phyloP scores from a whole-genome alignment of 768 basidiomycete species.

The Rhodotorula kratochvilovae region DNA sequence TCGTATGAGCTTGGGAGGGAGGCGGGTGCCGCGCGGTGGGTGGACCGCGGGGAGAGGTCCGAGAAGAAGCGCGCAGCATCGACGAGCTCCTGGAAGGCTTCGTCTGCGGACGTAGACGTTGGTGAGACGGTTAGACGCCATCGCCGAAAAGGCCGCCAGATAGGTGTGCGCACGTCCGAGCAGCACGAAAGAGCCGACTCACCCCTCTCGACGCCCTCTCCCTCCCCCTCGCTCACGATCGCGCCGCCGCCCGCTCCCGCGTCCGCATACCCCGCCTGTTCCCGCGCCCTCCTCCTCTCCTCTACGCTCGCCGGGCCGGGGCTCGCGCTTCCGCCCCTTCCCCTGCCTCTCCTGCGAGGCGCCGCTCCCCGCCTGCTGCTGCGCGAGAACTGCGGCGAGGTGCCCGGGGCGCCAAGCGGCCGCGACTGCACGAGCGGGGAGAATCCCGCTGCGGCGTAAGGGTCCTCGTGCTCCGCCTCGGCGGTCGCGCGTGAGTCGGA shows the following conservation, averaged over 20 bases:
- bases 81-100: conserved; percentile 52
- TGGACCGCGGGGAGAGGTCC: conserved; percentile 72
- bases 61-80: conserved; percentile 72
- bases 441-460: background rate
- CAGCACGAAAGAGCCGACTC: background rate
- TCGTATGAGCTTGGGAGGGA: conserved; percentile 4
- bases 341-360: background rate
- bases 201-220: conserved; percentile 4
- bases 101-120: background rate
- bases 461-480: background rate
- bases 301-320: conserved; percentile 32
- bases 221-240: background rate
- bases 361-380: background rate
- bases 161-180: background rate
- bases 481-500: too few species aligned
- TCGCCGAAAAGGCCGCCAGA: too few species aligned
- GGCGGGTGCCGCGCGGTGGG: conserved; percentile 47
- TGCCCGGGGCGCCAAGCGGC: conserved; percentile 9
- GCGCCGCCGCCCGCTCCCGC: background rate
- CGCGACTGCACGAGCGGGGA: conserved; percentile 19
- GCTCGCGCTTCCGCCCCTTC: background rate
- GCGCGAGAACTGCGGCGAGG: background rate
- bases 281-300: conserved; percentile 24
- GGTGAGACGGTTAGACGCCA: background rate
- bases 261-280: background rate